phyloP scores from a whole-genome alignment of 2,329 filamentous ascomycete genomes.

The Colletotrichum somersetense region DNA sequence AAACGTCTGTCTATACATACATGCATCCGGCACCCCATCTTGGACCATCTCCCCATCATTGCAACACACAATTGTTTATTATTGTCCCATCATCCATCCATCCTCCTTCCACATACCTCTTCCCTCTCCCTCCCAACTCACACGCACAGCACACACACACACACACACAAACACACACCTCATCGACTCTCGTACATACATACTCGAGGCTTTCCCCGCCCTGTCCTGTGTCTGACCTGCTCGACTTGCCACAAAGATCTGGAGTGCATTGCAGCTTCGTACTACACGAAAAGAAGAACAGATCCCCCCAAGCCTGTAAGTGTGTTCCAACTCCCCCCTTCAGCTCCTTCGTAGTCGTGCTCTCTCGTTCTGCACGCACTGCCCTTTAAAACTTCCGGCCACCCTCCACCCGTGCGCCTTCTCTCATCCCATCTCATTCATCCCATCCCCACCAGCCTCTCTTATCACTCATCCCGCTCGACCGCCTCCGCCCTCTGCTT shows the following conservation, averaged over 20 bases:
- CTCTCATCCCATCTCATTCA: constrained; percentile 13
- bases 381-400: constrained; percentile 38
- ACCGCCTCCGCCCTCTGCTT: constrained; percentile 36
- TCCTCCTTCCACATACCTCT: constrained; percentile 19
- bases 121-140: constrained; percentile 8
- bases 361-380: constrained; percentile 37
- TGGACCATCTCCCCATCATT: constrained; percentile 31
- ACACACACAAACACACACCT: not conserved
- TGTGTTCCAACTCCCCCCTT: constrained; percentile 24
- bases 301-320: constrained; percentile 31
- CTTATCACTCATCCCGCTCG: constrained; percentile 38
- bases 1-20: constrained; percentile 40
- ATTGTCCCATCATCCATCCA: constrained; percentile 41
- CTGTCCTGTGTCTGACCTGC: constrained; percentile 35
- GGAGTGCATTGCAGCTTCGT: constrained; percentile 41
- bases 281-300: constrained; percentile 34
- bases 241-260: constrained; percentile 40
- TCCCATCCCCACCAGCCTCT: constrained; percentile 40
- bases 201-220: constrained; percentile 28
- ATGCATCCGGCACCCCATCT: constrained; percentile 40
- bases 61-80: constrained; percentile 43
- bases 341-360: constrained; percentile 10
- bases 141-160: constrained; percentile 19
- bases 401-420: constrained; percentile 26
- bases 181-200: constrained; percentile 22